phyloP scores from a whole-genome alignment of 306 rosid genomes.

The Mucuna pruriens region DNA sequence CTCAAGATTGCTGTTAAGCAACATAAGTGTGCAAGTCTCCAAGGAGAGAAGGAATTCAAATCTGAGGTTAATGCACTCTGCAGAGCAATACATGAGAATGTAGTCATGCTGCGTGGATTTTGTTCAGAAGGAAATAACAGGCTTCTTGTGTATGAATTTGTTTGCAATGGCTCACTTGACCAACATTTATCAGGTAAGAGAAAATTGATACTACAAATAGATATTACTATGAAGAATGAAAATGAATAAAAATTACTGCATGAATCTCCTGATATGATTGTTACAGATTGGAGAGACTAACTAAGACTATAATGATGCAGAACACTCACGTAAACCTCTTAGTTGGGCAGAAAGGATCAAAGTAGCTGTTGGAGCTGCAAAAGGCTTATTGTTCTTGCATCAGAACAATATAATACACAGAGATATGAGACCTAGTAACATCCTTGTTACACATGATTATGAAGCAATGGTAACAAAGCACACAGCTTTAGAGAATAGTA shows the following conservation, averaged over 20 bases:
- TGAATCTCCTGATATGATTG: neutral
- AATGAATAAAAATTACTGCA: neutral
- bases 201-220: constrained; percentile 1
- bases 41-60: constrained; percentile 80
- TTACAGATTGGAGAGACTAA: neutral
- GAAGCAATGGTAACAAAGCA: constrained; percentile 63
- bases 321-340: constrained; percentile 50
- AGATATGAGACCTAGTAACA: constrained; percentile 84
- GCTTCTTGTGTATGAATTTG: constrained; percentile 80
- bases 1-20: constrained; percentile 74
- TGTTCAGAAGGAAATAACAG: constrained; percentile 72
- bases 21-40: constrained; percentile 60
- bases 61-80: constrained; percentile 70
- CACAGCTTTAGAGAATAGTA: neutral
- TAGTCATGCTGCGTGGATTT: constrained; percentile 75
- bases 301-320: constrained; percentile 50
- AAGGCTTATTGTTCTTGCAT: constrained; percentile 70
- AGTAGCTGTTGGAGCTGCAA: constrained; percentile 74
- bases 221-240: neutral
- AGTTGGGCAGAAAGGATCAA: constrained; percentile 69
- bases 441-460: constrained; percentile 75
- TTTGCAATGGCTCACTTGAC: constrained; percentile 80
- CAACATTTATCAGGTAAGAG: constrained; percentile 72
- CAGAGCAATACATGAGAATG: constrained; percentile 78
- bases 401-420: constrained; percentile 71